Conservation (phyloP, 495 filamentous ascomycete genomes). For the Daldinia caldariorum region DNA sequence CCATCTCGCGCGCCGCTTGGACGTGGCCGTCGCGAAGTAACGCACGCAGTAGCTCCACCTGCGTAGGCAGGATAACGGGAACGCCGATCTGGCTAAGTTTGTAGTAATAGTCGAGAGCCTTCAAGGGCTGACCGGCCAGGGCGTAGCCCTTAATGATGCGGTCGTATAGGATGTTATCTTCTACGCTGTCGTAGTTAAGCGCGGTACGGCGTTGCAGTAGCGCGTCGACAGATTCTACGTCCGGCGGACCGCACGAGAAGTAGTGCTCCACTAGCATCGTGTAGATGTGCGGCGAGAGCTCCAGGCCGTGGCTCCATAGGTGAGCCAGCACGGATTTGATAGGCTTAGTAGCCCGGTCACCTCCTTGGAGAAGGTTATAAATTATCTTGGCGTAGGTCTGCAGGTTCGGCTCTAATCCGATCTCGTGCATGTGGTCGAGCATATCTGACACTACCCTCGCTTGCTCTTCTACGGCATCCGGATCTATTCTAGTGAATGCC, state of each 20-base stretch:
- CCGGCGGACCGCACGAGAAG: constrained; percentile 65
- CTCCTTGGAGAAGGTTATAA: constrained; percentile 63
- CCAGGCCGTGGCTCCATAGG: constrained; percentile 62
- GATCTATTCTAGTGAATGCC: constrained; percentile 41
- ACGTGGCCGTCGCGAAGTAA: constrained; percentile 56
- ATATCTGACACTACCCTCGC: constrained; percentile 50
- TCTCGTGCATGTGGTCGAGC: constrained; percentile 62
- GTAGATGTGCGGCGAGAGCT: constrained; percentile 69
- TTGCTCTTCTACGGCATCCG: constrained; percentile 45
- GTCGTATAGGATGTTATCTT: constrained; percentile 71
- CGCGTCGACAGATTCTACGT: constrained; percentile 64
- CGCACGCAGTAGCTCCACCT: constrained; percentile 58
- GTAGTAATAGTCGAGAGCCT: constrained; percentile 62
- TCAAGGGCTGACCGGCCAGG: constrained; percentile 55
- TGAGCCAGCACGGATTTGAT: constrained; percentile 69
- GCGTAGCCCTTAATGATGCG: constrained; percentile 72
- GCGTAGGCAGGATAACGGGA: constrained; percentile 54
- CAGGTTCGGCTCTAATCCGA: constrained; percentile 64
- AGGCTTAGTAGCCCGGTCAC: constrained; percentile 55
- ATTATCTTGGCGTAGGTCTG: constrained; percentile 71
- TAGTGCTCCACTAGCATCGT: constrained; percentile 75
- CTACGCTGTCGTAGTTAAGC: constrained; percentile 51
- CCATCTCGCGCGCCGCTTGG: constrained; percentile 47
- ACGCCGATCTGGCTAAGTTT: constrained; percentile 54
- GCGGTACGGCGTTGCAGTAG: constrained; percentile 61